Evolutionary conservation across 176 grass and related monocot species (phyloP), one percentile per base, ranked within the genome.

Genomic region (Oryza meridionalis): DNA sequence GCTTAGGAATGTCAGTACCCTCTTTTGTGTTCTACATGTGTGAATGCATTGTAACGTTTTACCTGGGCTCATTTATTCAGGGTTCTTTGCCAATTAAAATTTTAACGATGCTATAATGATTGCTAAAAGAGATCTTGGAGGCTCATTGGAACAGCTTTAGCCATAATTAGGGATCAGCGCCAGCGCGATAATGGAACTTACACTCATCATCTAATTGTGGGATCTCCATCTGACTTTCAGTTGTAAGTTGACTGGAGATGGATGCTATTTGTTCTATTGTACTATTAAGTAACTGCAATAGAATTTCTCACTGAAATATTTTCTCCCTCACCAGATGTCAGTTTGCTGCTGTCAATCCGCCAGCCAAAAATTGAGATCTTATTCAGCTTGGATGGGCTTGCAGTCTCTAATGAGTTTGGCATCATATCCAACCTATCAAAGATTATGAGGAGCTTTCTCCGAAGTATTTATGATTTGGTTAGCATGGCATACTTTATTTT

Each of bases 211-310:
- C 31, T 59, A 26, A 69, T 8, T 26, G 15, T 50, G 66, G 67
- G 38, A 31, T 61, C 50, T n/a, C 47, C 21, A 37, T 29, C 21
- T 9, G 24, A 85, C 50, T 33, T 65, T 80, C 40, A 78, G 32
- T 55, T 68, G 80, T 88, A 84, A 89, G 87, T 80, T 62, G 73
- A 81, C 42, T 65, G n/a, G 29, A 50, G n/a, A 51, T 89, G n/a
- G n/a, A 51, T 89, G n/a, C 10, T 80, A 42, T 84, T 63, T 89
- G 21, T 62, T 15, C 21, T 22, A 65, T 65, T 11, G 26, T 74
- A 19, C 72, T 86, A 47, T 38, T 6, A 78, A 78, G 53, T 82
- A 59, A 42, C 6, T 14, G 3, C 4, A 19, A 29, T 75, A 63
- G 49, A 47, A 73, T 78, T 73, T 71, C 61, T 86, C 29, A 31